Conservation (phyloP, 345 rosid genomes). For the Turritis glabra region DNA sequence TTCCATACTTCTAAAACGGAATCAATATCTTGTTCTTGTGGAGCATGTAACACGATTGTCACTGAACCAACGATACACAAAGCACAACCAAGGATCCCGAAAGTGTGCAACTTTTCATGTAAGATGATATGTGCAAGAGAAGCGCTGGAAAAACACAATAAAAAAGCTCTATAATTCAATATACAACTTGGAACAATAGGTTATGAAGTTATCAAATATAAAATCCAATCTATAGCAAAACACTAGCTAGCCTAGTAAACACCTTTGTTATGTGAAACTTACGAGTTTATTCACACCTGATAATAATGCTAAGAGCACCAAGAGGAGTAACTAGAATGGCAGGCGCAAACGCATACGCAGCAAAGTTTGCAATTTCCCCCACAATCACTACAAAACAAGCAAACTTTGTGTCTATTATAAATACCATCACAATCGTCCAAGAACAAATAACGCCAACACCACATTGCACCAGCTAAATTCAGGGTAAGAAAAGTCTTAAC, state of each 20-base stretch:
- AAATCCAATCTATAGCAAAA: neutral
- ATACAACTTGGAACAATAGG: neutral
- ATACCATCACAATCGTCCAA: neutral
- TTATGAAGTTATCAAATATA: neutral
- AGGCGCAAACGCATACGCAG: conserved; percentile 89
- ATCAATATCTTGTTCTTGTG: conserved; percentile 76
- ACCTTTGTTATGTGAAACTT: neutral
- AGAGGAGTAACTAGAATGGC: conserved; percentile 89
- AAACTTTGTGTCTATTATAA: neutral
- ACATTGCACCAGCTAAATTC: neutral
- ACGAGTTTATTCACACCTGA: conserved; percentile 49
- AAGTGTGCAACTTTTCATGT: conserved; percentile 66
- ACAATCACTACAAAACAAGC: conserved; percentile 64
- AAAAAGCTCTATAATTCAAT: neutral
- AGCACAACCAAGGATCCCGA: conserved; percentile 85
- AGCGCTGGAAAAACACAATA: conserved; percentile 52
- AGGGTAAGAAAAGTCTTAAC: neutral
- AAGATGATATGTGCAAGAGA: conserved; percentile 78
- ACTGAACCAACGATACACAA: conserved; percentile 89
- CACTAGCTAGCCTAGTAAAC: neutral
- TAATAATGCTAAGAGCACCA: conserved; percentile 87
- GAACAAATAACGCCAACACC: neutral
- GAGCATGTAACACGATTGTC: conserved; percentile 86
- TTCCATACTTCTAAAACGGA: conserved; percentile 87
- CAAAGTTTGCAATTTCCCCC: conserved; percentile 90